Conservation (phyloP, 2,329 filamentous ascomycete species). For the Penicillium corylophilum region DNA sequence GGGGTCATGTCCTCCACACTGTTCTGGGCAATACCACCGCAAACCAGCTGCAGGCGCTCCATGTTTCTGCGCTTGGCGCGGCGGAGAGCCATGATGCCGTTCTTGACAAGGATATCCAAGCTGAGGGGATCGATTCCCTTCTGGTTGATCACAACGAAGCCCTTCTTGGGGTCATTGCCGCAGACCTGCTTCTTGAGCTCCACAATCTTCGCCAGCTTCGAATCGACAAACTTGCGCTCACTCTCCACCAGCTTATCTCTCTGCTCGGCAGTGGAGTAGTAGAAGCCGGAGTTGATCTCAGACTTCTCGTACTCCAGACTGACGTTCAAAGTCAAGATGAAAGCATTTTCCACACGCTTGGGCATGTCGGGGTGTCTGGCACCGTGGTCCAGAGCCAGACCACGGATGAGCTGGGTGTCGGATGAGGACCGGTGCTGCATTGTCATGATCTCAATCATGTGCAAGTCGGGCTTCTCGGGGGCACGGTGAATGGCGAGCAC, state of each 20-base stretch:
- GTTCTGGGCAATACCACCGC: slow-evolving; percentile 89
- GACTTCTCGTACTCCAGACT: slow-evolving; percentile 98
- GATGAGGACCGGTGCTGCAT: slow-evolving; percentile 98
- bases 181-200: slow-evolving; percentile 98
- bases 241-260: slow-evolving; percentile 97
- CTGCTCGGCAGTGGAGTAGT: slow-evolving; percentile 96
- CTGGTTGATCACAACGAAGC: slow-evolving; percentile 97
- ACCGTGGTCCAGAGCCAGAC: slow-evolving; percentile 90
- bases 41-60: slow-evolving; percentile 94
- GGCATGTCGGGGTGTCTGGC: slow-evolving; percentile 98
- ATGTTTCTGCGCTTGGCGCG: slow-evolving; percentile 98
- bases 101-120: slow-evolving; percentile 94
- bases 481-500: slow-evolving; percentile 91
- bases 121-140: slow-evolving; percentile 98
- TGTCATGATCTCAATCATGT: slow-evolving; percentile 99
- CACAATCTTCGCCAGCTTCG: slow-evolving; percentile 95
- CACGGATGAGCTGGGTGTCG: slow-evolving; percentile 92
- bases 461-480: slow-evolving; percentile 88
- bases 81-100: slow-evolving; percentile 90
- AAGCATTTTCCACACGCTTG: slow-evolving; percentile 91
- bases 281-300: slow-evolving; percentile 98
- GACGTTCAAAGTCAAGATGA: slow-evolving; percentile 92
- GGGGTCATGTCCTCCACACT: slow-evolving; percentile 89
- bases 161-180: slow-evolving; percentile 87
- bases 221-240: slow-evolving; percentile 91